A percentile compares a stretch with the other conserved stretches of the same genome.
Conservation (phyloP, 805 yeast species). For the Huiozyma naganishii region DNA sequence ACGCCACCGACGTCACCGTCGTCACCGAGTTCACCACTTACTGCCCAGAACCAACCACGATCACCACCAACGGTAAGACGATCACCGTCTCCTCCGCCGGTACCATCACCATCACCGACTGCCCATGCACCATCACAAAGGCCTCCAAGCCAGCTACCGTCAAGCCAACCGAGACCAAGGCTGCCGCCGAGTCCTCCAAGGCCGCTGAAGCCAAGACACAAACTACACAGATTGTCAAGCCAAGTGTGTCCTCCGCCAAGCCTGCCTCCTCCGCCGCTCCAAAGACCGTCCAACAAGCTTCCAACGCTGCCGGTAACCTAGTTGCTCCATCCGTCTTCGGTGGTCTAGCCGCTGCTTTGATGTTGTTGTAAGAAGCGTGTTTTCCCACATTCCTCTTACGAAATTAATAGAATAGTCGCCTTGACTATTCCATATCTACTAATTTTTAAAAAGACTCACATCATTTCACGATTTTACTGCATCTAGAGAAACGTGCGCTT, state of each 20-base stretch:
- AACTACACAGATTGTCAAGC: conserved; percentile 3
- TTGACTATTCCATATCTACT: too few species aligned
- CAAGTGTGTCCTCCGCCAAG: conserved; percentile 8
- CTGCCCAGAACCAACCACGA: neutral
- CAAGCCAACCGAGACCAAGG: conserved; percentile 1
- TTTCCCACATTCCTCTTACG: too few species aligned
- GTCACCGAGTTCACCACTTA: conserved; percentile 7
- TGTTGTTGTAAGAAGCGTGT: conserved; percentile 4
- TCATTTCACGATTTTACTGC: too few species aligned
- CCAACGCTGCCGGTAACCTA: conserved; percentile 7
- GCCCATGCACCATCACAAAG: neutral
- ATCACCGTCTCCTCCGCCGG: neutral
- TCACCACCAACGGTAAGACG: neutral
- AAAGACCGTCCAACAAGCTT: conserved; percentile 1
- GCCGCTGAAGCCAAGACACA: conserved; percentile 1
- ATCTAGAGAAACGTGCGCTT: neutral
- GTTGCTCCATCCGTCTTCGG: conserved; percentile 9
- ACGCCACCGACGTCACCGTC: neutral
- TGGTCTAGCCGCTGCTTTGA: conserved; percentile 7
- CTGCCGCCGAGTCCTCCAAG: conserved; percentile 11
- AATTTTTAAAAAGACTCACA: too few species aligned
- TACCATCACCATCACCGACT: neutral
- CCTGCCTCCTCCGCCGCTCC: neutral
- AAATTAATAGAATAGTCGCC: too few species aligned
- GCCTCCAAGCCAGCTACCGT: conserved; percentile 24